Conservation (phyloP, 345 rosid genomes). For the Salix caprea region DNA sequence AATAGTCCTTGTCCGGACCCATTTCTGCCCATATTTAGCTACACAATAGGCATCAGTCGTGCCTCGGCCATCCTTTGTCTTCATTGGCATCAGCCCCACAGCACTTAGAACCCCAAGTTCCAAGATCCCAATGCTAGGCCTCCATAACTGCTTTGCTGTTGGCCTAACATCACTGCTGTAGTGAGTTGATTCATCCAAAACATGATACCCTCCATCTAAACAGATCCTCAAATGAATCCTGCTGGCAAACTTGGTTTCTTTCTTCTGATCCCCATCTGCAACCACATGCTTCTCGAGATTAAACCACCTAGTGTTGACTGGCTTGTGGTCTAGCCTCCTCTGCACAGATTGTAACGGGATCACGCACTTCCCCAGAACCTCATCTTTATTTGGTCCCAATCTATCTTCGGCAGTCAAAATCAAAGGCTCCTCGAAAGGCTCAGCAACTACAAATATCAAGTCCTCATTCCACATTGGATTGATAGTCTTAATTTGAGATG, state of each 20-base stretch:
- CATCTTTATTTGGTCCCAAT: slow-evolving; percentile 20
- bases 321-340: slow-evolving; percentile 35
- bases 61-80: slow-evolving; percentile 24
- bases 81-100: slow-evolving; percentile 25
- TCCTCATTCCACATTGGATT: slow-evolving; percentile 36
- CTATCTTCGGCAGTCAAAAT: slow-evolving; percentile 27
- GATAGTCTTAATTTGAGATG: slow-evolving; percentile 19
- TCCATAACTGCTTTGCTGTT: slow-evolving; percentile 32
- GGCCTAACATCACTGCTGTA: slow-evolving; percentile 33
- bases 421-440: slow-evolving; percentile 33
- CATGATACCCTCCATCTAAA: slow-evolving; percentile 32
- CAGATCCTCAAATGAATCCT: slow-evolving; percentile 25
- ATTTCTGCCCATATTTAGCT: slow-evolving; percentile 32
- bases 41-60: slow-evolving; percentile 30
- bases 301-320: slow-evolving; percentile 25
- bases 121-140: slow-evolving; percentile 30
- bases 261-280: slow-evolving; percentile 22
- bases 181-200: slow-evolving; percentile 32
- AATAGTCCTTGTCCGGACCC: slow-evolving; percentile 31
- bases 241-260: slow-evolving; percentile 25
- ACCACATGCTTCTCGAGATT: slow-evolving; percentile 27
- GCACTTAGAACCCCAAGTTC: slow-evolving; percentile 27
- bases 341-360: slow-evolving; percentile 23
- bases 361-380: slow-evolving; percentile 23
- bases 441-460: slow-evolving; percentile 27